Conservation (phyloP, 2,329 filamentous ascomycete species). For the Cytospora piceae region DNA sequence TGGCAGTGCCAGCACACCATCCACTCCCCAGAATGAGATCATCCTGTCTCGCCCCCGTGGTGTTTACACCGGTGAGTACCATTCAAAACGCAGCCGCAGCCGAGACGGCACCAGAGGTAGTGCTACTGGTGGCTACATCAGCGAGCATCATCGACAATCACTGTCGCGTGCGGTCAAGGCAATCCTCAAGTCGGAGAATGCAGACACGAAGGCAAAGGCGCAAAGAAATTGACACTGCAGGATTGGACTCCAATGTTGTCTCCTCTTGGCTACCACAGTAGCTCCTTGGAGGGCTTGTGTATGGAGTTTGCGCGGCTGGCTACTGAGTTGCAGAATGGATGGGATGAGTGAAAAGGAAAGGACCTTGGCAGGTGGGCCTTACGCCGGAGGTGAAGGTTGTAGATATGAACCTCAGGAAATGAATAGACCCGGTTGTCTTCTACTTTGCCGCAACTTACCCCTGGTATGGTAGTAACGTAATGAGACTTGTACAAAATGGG, state of each 20-base stretch:
- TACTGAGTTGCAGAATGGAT: conserved; percentile 14
- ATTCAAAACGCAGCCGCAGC: neutral
- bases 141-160: neutral
- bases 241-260: conserved; percentile 8
- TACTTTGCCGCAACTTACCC: too few species aligned
- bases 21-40: neutral
- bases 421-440: conserved; percentile 1
- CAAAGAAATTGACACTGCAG: neutral
- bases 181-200: neutral
- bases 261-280: neutral
- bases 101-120: neutral
- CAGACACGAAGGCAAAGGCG: neutral
- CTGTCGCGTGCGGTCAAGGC: neutral
- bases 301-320: conserved; percentile 17
- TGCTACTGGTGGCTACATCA: neutral
- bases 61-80: conserved; percentile 10
- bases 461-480: neutral
- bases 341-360: neutral
- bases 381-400: too few species aligned
- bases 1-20: neutral
- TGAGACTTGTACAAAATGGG: neutral
- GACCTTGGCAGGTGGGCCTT: neutral
- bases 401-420: neutral
- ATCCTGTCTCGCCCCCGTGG: neutral
- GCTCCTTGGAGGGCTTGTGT: neutral